phyloP scores from a whole-genome alignment of 1,284 basidiomycete species.

The Cerioporus squamosus region DNA sequence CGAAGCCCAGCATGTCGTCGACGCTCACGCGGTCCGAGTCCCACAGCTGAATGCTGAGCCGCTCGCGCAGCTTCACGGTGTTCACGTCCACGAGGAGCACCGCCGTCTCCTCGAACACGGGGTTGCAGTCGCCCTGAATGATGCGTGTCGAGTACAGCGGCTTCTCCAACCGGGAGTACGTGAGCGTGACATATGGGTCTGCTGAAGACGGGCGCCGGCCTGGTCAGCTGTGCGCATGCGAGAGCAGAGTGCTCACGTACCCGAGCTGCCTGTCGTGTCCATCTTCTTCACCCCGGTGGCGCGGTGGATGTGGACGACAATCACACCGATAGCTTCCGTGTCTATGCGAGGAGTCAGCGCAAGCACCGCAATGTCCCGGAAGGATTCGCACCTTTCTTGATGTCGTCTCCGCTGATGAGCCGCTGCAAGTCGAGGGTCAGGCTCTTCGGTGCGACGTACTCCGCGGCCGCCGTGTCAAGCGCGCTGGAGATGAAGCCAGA shows the following conservation, averaged over 20 bases:
- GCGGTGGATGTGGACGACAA: conserved; percentile 70
- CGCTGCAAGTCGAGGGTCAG: conserved; percentile 77
- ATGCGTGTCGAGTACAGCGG: conserved; percentile 77
- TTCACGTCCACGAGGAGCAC: conserved; percentile 73
- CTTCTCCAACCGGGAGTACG: conserved; percentile 52
- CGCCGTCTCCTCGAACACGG: conserved; percentile 80
- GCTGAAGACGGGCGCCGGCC: conserved; percentile 18
- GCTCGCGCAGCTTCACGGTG: conserved; percentile 72
- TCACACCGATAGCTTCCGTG: conserved; percentile 69
- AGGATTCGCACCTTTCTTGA: conserved; percentile 40
- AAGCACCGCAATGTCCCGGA: background rate
- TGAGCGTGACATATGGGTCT: conserved; percentile 43
- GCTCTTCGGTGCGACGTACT: conserved; percentile 73
- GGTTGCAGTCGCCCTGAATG: conserved; percentile 66
- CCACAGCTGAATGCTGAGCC: conserved; percentile 75
- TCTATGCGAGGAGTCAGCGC: conserved; percentile 40
- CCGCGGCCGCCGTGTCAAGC: conserved; percentile 67
- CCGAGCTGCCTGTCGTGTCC: conserved; percentile 64
- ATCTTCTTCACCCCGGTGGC: conserved; percentile 65
- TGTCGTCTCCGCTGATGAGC: conserved; percentile 63
- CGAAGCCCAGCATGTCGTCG: conserved; percentile 41
- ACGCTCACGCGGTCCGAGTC: conserved; percentile 63
- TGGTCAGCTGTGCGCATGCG: background rate
- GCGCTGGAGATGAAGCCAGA: conserved; percentile 77
- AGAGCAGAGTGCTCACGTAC: conserved; percentile 43